Evolutionary conservation across 2,329 filamentous ascomycete species (phyloP).

Genomic region (Penicillium sclerotiorum): DNA sequence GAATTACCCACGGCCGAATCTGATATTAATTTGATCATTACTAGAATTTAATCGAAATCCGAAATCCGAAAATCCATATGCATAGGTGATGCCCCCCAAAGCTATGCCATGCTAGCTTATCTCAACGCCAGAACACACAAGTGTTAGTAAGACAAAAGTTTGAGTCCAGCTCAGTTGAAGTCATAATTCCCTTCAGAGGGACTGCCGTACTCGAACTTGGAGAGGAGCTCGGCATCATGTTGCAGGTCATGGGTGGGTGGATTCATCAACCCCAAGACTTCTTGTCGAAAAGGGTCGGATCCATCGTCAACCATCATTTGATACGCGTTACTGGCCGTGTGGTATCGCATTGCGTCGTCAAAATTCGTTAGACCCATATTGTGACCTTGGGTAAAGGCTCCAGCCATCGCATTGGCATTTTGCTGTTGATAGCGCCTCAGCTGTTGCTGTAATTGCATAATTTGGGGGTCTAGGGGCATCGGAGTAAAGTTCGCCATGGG

Average conservation of each 20-base stretch:
- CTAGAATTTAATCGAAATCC: not conserved
- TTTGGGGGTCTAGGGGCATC: conserved; percentile 63
- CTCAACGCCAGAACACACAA: conserved; percentile 1
- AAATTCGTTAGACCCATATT: conserved; percentile 37
- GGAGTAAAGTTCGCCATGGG: conserved; percentile 49
- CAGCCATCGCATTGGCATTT: conserved; percentile 36
- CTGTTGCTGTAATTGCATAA: conserved; percentile 56
- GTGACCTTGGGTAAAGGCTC: conserved; percentile 37
- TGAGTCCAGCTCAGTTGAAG: conserved; percentile 32
- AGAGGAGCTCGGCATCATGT: conserved; percentile 43
- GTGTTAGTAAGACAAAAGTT: not conserved
- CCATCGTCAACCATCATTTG: conserved; percentile 47
- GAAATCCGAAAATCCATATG: not conserved
- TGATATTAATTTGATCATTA: no score
- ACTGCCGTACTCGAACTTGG: conserved; percentile 43
- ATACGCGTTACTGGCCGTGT: conserved; percentile 40
- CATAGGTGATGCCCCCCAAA: not conserved
- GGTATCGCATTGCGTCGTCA: conserved; percentile 43
- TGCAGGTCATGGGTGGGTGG: conserved; percentile 43
- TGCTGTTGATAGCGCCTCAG: conserved; percentile 45
- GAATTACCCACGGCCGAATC: no score
- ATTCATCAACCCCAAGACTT: conserved; percentile 43
- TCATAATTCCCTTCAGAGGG: conserved; percentile 40
- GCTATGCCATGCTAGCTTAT: not conserved
- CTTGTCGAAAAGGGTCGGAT: conserved; percentile 42